Base-by-base conservation (phyloP, 192 early-diverging fungal species). In the Rhizophlyctis rosea region DNA sequence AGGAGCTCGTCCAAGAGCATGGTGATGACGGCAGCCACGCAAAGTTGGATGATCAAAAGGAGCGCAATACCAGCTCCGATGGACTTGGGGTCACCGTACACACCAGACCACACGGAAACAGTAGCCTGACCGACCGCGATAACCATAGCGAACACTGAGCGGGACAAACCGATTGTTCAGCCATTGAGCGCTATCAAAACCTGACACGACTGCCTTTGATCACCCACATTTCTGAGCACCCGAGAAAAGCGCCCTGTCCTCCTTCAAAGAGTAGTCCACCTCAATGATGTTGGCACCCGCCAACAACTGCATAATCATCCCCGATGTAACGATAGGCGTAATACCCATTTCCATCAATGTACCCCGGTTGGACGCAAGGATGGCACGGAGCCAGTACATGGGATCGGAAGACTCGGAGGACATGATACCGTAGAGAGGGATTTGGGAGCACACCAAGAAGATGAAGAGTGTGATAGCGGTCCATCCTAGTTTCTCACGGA, bases 341-440 rank as follows among this genome's bases (percentile, higher is more conserved):
- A 99, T 99, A 78, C 98, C 98, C 76, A 98, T 85, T 80, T 99
- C 98, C 98, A 99, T 99, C 34, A 99, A 78, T 33, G 98, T 99
- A 72, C 98, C 98, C 77, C 98, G 89, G 86, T 99, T 99, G 34
- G 94, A 97, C 48, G 98, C 98, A 60, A 99, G 85, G 69, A 99
- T 99, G 33, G 95, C 94, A 86, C 98, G 92, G 87, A 99, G 89
- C 98, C 98, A 99, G 83, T 97, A 99, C 63, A 99, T 82, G 25
- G 98, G 98, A 79, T 99, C 98, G 47, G 92, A 89, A 14, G 96
- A 96, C 68, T 98, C 96, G n/a, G 91, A 92, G 44, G 96, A 96
- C 98, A 99, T 98, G 78, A 99, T 99, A 61, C 98, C 98, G 80
- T 98, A 99, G 59, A 99, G 84, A 16, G 98, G 98, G 48, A 99